Evolutionary conservation across 139 green algal genomes (phyloP), one percentile per base, ranked within the genome.

Genomic region (Micromonas pusilla): DNA sequence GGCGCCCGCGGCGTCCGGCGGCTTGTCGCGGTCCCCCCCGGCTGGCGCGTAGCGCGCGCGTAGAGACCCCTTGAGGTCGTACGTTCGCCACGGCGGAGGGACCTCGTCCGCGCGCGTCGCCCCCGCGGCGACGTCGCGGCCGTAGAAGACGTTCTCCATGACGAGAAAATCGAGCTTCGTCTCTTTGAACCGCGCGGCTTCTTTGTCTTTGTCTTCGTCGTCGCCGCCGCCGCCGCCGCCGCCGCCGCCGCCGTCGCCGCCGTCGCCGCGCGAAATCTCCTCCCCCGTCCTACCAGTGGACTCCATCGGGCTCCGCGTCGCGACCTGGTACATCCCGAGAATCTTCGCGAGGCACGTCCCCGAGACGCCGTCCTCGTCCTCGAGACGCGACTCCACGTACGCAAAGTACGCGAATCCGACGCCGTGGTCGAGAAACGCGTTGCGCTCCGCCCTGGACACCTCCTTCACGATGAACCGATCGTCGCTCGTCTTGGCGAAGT

Each of bases 61-160:
- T 70, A 87, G 78, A 16, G 79, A 87, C 67, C 91, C 90, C 83
- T 99, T 99, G 39, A 99, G 87, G 84, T 99, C 94, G 80, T 97
- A 99, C 63, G 96, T 92, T 63, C 9, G 45, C 45, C 45, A 57
- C 45, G 9, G 45, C 45, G 45, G 45, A 57, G 9, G 9, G 45
- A 57, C n/a, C n/a, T n/a, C n/a, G n/a, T n/a, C n/a, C 87, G 86
- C 0, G n/a, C n/a, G n/a, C n/a, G n/a, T n/a, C n/a, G n/a, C n/a
- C n/a, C n/a, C n/a, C n/a, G n/a, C n/a, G n/a, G 73, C 68, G 66
- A 91, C 83, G 37, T 84, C 70, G 13, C 87, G 84, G 28, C 85
- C 86, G 72, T 97, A 96, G 71, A 98, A 94, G 28, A 96, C 78
- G 85, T 98, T 98, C 85, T 98, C 94, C 85, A 94, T 94, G 36